These are phyloP conservation scores for Diaporthe citri DNA, from an alignment of 2,329 filamentous ascomycete genomes.

Conservation along the genomic window DNA sequence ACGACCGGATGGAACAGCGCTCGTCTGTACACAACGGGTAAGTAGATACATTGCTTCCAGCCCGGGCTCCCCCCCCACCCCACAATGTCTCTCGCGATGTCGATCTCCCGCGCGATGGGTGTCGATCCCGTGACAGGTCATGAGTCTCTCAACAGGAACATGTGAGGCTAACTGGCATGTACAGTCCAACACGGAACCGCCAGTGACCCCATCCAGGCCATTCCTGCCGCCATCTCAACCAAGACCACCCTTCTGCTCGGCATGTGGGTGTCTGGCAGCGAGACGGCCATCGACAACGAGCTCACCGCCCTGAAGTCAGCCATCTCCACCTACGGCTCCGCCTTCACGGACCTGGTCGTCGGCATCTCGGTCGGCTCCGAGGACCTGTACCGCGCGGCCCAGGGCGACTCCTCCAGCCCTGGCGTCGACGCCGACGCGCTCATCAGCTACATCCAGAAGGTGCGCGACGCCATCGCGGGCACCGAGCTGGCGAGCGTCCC, in stretches of 20 bases:
- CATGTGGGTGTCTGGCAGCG: conserved; percentile 73
- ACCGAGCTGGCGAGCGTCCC: conserved; percentile 55
- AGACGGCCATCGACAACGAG: conserved; percentile 68
- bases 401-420: conserved; percentile 65
- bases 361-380: conserved; percentile 76
- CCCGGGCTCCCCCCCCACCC: not conserved
- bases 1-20: conserved; percentile 77
- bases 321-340: conserved; percentile 63
- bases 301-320: conserved; percentile 70
- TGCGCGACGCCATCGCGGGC: conserved; percentile 61
- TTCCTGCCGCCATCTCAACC: conserved; percentile 77
- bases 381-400: conserved; percentile 74
- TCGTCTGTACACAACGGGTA: conserved; percentile 78
- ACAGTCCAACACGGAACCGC: conserved; percentile 71
- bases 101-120: conserved; percentile 12
- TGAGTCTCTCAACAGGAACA: not conserved
- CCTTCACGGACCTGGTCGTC: conserved; percentile 68
- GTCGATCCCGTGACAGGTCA: conserved; percentile 14
- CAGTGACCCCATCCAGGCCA: conserved; percentile 82
- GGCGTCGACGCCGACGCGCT: conserved; percentile 71
- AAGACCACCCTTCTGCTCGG: conserved; percentile 72
- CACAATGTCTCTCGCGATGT: not conserved
- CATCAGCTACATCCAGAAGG: conserved; percentile 71
- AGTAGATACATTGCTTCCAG: conserved; percentile 31
- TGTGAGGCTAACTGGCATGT: conserved; percentile 5